Conservation (phyloP, 768 basidiomycete species). For the Termitomyces bulborhizus region DNA sequence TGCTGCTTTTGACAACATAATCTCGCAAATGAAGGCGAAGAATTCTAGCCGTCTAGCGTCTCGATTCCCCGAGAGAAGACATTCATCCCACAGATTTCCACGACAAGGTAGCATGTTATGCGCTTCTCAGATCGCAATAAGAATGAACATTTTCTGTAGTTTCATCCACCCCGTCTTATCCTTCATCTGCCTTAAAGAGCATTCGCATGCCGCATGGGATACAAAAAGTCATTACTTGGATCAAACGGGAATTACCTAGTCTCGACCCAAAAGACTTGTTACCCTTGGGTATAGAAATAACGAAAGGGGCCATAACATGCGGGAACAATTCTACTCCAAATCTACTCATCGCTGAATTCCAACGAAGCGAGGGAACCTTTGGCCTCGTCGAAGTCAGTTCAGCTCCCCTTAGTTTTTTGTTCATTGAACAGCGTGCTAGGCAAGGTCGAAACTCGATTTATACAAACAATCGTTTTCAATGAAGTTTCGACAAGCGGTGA, state of each 20-base stretch:
- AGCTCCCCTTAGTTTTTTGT: not conserved
- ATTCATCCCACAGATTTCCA: slow-evolving; percentile 31
- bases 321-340: slow-evolving; percentile 85
- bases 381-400: slow-evolving; percentile 65
- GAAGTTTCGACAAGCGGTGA: slow-evolving; percentile 57
- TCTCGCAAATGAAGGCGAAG: slow-evolving; percentile 62
- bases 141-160: slow-evolving; percentile 10
- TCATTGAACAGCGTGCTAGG: slow-evolving; percentile 32
- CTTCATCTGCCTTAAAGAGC: slow-evolving; percentile 22
- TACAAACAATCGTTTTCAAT: slow-evolving; percentile 78
- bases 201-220: slow-evolving; percentile 31
- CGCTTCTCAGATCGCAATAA: not conserved
- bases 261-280: slow-evolving; percentile 80
- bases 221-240: slow-evolving; percentile 40
- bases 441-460: slow-evolving; percentile 73
- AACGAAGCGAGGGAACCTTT: slow-evolving; percentile 71
- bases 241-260: slow-evolving; percentile 58
- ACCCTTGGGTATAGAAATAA: slow-evolving; percentile 75
- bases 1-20: slow-evolving; percentile 81
- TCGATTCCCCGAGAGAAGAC: slow-evolving; percentile 30
- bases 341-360: slow-evolving; percentile 78
- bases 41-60: slow-evolving; percentile 27
- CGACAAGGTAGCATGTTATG: slow-evolving; percentile 29
- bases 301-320: slow-evolving; percentile 73
- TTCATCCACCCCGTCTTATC: slow-evolving; percentile 22